These are phyloP conservation scores for Ustilago loliicola DNA, from an alignment of 1,284 basidiomycete species.

Conservation along the genomic window DNA sequence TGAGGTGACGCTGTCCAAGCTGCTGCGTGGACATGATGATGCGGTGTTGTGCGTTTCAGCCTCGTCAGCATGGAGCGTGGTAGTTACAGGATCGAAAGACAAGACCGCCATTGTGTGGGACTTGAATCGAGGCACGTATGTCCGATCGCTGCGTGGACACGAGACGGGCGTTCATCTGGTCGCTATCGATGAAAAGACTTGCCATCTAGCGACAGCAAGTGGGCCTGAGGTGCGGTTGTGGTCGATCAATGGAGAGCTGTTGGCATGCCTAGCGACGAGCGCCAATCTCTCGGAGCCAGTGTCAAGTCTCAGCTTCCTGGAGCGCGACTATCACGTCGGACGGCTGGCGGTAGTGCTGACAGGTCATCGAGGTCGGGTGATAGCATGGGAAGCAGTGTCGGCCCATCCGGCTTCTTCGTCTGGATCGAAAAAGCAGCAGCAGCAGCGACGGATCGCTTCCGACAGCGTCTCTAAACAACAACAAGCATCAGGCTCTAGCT, in stretches of 20 bases:
- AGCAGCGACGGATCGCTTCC: slow-evolving; percentile 26
- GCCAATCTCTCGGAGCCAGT: slow-evolving; percentile 71
- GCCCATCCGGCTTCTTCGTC: slow-evolving; percentile 25
- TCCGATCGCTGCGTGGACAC: slow-evolving; percentile 58
- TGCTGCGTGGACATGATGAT: slow-evolving; percentile 81
- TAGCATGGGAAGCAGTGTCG: slow-evolving; percentile 62
- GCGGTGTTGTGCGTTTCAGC: slow-evolving; percentile 80
- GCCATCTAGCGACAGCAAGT: slow-evolving; percentile 85
- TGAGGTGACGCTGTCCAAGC: slow-evolving; percentile 57
- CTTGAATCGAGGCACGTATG: slow-evolving; percentile 76
- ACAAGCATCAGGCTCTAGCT: not conserved
- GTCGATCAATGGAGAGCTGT: slow-evolving; percentile 83
- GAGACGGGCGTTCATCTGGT: slow-evolving; percentile 77
- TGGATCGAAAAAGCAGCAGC: slow-evolving; percentile 3
- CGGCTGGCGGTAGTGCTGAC: slow-evolving; percentile 63
- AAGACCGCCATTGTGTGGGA: slow-evolving; percentile 91
- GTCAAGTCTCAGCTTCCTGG: slow-evolving; percentile 81
- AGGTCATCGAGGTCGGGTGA: slow-evolving; percentile 64
- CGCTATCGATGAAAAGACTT: slow-evolving; percentile 86
- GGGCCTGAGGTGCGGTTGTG: slow-evolving; percentile 79
- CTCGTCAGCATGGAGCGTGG: slow-evolving; percentile 84
- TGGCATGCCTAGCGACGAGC: slow-evolving; percentile 77
- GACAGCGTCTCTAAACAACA: slow-evolving; percentile 7
- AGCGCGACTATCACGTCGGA: slow-evolving; percentile 75
- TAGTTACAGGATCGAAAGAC: slow-evolving; percentile 86